A percentile compares a stretch with the other conserved stretches of the same genome.
Conservation (phyloP, 2,329 filamentous ascomycete genomes). For the Alternaria panax region DNA sequence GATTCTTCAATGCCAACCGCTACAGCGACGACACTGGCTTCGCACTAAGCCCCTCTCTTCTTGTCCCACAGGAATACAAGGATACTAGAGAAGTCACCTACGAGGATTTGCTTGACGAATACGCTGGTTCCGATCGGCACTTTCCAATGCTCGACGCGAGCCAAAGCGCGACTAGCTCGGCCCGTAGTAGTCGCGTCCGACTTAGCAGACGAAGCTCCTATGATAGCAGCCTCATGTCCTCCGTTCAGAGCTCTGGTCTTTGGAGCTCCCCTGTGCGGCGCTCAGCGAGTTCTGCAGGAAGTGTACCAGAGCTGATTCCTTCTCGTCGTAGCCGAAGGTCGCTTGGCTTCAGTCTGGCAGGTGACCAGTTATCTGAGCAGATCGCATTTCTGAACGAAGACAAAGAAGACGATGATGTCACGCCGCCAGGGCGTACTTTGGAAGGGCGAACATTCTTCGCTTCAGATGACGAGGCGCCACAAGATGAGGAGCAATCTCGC, state of each 20-base stretch:
- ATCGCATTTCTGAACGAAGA: conserved; percentile 41
- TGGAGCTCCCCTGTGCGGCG: conserved; percentile 46
- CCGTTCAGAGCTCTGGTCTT: conserved; percentile 39
- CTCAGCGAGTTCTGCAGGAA: conserved; percentile 49
- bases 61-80: conserved; percentile 47
- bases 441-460: conserved; percentile 43
- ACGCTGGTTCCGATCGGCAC: conserved; percentile 57
- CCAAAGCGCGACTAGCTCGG: conserved; percentile 51
- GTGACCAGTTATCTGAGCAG: conserved; percentile 45
- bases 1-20: conserved; percentile 25
- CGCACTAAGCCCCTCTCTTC: conserved; percentile 48
- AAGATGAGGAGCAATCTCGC: conserved; percentile 9
- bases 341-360: conserved; percentile 35
- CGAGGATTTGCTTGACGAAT: conserved; percentile 50
- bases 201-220: conserved; percentile 66
- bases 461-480: conserved; percentile 29
- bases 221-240: conserved; percentile 62
- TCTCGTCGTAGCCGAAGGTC: conserved; percentile 43
- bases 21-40: conserved; percentile 43
- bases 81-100: conserved; percentile 46
- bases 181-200: conserved; percentile 59
- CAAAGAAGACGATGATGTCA: conserved; percentile 39
- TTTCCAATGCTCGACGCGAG: conserved; percentile 55
- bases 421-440: conserved; percentile 36
- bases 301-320: conserved; percentile 49